Evolutionary conservation across 208 protist genomes (phyloP).

Genomic region (Acanthamoeba lenticulata): DNA sequence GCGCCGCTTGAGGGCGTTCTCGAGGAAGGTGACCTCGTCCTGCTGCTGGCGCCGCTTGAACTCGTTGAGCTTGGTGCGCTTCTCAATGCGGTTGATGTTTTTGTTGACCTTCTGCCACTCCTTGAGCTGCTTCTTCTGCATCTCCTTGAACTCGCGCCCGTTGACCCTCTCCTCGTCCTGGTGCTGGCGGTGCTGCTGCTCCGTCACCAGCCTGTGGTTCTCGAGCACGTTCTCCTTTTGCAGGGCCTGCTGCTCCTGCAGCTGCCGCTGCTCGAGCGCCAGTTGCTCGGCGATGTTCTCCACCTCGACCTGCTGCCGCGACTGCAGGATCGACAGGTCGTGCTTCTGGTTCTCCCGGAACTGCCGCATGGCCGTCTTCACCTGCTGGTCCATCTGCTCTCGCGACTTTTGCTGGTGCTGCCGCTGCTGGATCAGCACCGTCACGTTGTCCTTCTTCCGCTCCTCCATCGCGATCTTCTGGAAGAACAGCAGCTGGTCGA

Average conservation of each 20-base stretch:
- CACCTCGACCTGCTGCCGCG: background rate
- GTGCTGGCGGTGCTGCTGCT: conserved; percentile 42
- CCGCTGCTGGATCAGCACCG: conserved; percentile 2
- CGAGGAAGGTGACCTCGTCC: conserved; percentile 55
- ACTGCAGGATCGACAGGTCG: background rate
- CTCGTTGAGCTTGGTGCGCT: background rate
- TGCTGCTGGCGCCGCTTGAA: conserved; percentile 53
- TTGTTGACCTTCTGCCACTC: conserved; percentile 51
- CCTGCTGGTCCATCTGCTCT: conserved; percentile 21
- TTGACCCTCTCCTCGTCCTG: conserved; percentile 35
- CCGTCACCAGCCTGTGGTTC: conserved; percentile 31
- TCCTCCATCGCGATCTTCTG: conserved; percentile 59
- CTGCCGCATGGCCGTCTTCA: background rate
- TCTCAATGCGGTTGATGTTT: background rate
- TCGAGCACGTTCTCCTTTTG: conserved; percentile 45
- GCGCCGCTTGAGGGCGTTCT: conserved; percentile 47
- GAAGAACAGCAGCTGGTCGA: conserved; percentile 42
- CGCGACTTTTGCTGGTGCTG: conserved; percentile 44
- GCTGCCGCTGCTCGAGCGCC: background rate
- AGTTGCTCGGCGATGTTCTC: conserved; percentile 28
- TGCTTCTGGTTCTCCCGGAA: conserved; percentile 16
- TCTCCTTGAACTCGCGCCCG: conserved; percentile 52
- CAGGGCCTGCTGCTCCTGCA: conserved; percentile 34
- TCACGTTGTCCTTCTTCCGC: conserved; percentile 37
- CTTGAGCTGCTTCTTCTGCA: conserved; percentile 44